Percentiles rank a stretch among this genome's conserved stretches.
Conservation (phyloP, 257 asterid species). For the Asclepias syriaca region DNA sequence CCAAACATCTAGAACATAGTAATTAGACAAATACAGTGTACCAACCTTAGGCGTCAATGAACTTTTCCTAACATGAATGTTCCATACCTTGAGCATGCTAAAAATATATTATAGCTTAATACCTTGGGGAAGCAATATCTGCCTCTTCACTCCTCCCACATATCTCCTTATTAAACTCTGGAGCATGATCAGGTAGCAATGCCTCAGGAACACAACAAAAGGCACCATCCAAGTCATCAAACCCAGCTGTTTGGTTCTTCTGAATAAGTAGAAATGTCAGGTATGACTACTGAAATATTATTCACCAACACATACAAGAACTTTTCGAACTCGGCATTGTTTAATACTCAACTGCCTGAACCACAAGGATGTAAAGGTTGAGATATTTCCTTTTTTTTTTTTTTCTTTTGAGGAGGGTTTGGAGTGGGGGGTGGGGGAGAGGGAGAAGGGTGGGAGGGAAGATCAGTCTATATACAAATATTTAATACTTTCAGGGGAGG, state of each 20-base stretch:
- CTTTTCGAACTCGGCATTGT: neutral
- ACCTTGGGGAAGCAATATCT: slow-evolving; percentile 45
- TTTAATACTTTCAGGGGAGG: too few species aligned
- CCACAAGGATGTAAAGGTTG: neutral
- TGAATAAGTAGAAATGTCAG: slow-evolving; percentile 25
- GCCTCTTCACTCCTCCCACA: slow-evolving; percentile 26
- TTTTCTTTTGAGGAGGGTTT: neutral
- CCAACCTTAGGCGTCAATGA: neutral
- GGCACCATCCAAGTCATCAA: slow-evolving; percentile 40
- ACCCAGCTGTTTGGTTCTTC: slow-evolving; percentile 31
- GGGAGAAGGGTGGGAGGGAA: neutral
- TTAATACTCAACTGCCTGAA: neutral
- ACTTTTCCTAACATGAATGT: too few species aligned
- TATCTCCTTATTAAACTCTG: slow-evolving; percentile 30
- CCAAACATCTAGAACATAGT: neutral
- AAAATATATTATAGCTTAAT: slow-evolving; percentile 9
- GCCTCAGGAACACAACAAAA: slow-evolving; percentile 34
- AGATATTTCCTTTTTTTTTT: neutral
- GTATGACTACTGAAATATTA: slow-evolving; percentile 8
- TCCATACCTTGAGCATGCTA: neutral
- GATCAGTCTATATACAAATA: neutral
- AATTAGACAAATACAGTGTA: neutral
- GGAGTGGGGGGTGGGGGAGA: too few species aligned
- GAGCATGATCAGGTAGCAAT: slow-evolving; percentile 27
- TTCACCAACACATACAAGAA: slow-evolving; percentile 1